phyloP scores from a whole-genome alignment of 2,329 filamentous ascomycete genomes.

The Albifimbria verrucaria region DNA sequence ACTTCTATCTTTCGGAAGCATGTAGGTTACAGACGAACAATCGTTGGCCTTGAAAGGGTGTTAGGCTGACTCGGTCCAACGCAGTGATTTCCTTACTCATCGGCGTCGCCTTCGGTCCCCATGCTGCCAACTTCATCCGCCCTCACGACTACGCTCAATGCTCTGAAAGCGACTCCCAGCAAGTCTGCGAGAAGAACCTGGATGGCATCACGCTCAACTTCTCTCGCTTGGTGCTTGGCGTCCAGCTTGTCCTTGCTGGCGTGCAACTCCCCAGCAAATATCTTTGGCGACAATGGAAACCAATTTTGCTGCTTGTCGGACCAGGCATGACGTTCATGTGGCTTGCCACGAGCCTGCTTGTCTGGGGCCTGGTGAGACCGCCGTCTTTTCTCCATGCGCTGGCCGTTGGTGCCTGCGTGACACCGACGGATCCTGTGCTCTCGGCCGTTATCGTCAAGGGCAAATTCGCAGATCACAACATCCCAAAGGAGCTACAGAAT shows the following conservation, averaged over 20 bases:
- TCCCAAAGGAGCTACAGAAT: constrained; percentile 76
- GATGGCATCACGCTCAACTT: constrained; percentile 78
- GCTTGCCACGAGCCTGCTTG: constrained; percentile 72
- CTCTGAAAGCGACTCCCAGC: constrained; percentile 13
- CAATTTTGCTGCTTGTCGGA: constrained; percentile 70
- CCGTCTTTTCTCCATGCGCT: constrained; percentile 75
- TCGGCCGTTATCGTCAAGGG: constrained; percentile 54
- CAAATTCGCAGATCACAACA: constrained; percentile 87
- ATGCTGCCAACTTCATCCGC: constrained; percentile 71
- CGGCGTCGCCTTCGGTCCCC: constrained; percentile 75
- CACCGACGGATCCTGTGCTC: constrained; percentile 26
- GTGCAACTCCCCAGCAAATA: constrained; percentile 85
- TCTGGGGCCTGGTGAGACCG: constrained; percentile 73
- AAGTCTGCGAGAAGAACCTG: constrained; percentile 49
- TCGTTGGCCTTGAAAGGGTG: constrained; percentile 9
- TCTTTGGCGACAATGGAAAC: constrained; percentile 73
- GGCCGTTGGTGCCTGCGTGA: constrained; percentile 81
- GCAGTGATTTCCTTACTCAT: constrained; percentile 79
- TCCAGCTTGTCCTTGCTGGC: constrained; percentile 85
- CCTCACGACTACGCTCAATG: constrained; percentile 69
- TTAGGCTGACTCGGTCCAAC: neutral
- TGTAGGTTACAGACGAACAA: constrained; percentile 50
- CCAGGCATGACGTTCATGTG: constrained; percentile 88
- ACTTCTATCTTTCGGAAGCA: constrained; percentile 87
- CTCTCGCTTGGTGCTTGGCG: constrained; percentile 79